Evolutionary conservation across 139 green algal genomes (phyloP).

Genomic region (Micromonas commoda): DNA sequence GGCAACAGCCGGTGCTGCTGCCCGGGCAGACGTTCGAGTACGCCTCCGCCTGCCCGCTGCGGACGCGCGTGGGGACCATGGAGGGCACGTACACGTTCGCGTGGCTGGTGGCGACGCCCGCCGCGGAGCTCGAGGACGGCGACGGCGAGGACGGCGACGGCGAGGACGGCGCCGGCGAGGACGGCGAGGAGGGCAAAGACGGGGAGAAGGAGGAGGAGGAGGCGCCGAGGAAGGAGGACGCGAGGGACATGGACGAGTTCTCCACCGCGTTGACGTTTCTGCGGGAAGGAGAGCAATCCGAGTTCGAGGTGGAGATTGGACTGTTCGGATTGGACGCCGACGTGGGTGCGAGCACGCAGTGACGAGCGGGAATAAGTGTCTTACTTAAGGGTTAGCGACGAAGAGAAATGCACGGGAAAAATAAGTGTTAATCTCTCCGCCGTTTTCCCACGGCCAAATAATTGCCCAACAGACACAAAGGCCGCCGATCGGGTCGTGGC

Average conservation of each 20-base stretch:
- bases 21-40: slow-evolving; percentile 59
- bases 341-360: too few species aligned
- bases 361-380: too few species aligned
- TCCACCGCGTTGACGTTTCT: not conserved
- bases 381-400: not conserved
- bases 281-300: not conserved
- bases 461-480: too few species aligned
- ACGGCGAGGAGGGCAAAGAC: not conserved
- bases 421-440: too few species aligned
- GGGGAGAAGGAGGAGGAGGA: not conserved
- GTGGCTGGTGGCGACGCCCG: not conserved
- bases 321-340: not conserved
- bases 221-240: not conserved
- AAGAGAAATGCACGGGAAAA: too few species aligned
- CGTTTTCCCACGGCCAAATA: too few species aligned
- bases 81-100: slow-evolving; percentile 6
- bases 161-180: not conserved
- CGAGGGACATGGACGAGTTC: not conserved
- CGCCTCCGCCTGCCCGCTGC: slow-evolving; percentile 53
- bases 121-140: not conserved
- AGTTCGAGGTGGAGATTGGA: not conserved
- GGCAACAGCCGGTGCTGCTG: slow-evolving; percentile 63
- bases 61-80: slow-evolving; percentile 60
- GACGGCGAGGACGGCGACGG: not conserved
- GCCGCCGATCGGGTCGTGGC: too few species aligned